phyloP scores from a whole-genome alignment of 176 grass and related monocot genomes.

The Canna indica region DNA sequence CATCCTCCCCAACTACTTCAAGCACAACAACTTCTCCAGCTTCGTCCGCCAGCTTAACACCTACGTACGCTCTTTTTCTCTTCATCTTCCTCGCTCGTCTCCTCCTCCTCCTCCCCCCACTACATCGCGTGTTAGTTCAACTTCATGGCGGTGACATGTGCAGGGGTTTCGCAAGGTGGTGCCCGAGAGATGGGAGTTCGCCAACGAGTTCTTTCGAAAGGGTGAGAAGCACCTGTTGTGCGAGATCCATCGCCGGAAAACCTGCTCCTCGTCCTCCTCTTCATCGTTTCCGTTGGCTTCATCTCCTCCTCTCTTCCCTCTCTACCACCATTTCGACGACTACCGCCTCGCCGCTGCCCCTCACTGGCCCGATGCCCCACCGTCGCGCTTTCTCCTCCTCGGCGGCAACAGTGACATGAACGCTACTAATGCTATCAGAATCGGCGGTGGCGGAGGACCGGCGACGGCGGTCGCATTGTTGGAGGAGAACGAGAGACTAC shows the following conservation, averaged over 20 bases:
- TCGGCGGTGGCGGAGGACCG: conserved; percentile 9
- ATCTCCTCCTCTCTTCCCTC: not conserved
- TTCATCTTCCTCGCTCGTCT: not conserved
- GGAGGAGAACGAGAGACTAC: conserved; percentile 24
- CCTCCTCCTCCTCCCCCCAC: not conserved
- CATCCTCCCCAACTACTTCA: conserved; percentile 98
- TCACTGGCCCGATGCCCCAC: not conserved
- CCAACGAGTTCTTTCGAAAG: conserved; percentile 26
- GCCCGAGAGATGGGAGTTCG: conserved; percentile 28
- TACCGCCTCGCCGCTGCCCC: conserved; percentile 36
- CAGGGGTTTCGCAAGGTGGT: conserved; percentile 70
- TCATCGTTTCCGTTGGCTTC: conserved; percentile 33
- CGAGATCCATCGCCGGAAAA: conserved; percentile 86
- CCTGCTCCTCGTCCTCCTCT: conserved; percentile 43
- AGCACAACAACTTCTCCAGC: conserved; percentile 99
- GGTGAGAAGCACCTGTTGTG: conserved; percentile 24
- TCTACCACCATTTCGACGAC: conserved; percentile 47
- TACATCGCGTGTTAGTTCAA: too few species aligned
- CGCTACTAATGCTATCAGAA: not conserved
- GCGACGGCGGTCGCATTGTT: conserved; percentile 5
- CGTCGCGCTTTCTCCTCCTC: conserved; percentile 34
- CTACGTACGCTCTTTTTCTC: conserved; percentile 41
- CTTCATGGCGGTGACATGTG: not conserved
- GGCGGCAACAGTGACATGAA: not conserved
- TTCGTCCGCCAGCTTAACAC: conserved; percentile 99